These are phyloP conservation scores for Gymnopus androsaceus DNA, from an alignment of 1,284 basidiomycete species.

Conservation along the genomic window DNA sequence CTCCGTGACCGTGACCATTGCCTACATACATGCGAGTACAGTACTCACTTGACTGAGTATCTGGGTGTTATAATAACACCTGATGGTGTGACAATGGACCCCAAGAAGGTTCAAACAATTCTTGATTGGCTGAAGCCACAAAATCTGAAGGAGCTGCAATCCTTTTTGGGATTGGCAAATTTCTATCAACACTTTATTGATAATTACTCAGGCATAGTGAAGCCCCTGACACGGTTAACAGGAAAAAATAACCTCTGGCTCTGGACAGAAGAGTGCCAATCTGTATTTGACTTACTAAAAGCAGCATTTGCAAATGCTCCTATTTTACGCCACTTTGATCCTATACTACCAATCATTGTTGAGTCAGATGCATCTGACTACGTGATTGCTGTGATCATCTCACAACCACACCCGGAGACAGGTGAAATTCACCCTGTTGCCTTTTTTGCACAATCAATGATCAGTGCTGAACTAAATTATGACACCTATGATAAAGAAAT, in stretches of 20 bases:
- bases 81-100: constrained; percentile 6
- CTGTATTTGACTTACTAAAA: constrained; percentile 23
- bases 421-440: too few relatives aligned
- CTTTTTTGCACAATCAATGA: too few relatives aligned
- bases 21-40: too few relatives aligned
- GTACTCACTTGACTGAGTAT: constrained; percentile 27
- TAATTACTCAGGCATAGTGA: constrained; percentile 3
- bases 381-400: too few relatives aligned
- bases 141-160: constrained; percentile 15
- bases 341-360: too few relatives aligned
- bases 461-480: too few relatives aligned
- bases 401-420: too few relatives aligned
- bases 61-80: constrained; percentile 1
- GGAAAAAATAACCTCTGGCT: constrained; percentile 8
- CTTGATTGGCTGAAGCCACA: constrained; percentile 11
- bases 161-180: constrained; percentile 16
- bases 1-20: too few relatives aligned
- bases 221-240: neutral
- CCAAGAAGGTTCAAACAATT: constrained; percentile 10
- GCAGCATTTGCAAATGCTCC: too few relatives aligned
- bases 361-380: too few relatives aligned
- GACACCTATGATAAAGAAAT: constrained; percentile 12
- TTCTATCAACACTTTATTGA: constrained; percentile 16
- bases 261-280: constrained; percentile 21
- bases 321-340: too few relatives aligned